These are phyloP conservation scores for Mortierella sp. DNA, from an alignment of 371 early-diverging fungal species.

Conservation along the genomic window DNA sequence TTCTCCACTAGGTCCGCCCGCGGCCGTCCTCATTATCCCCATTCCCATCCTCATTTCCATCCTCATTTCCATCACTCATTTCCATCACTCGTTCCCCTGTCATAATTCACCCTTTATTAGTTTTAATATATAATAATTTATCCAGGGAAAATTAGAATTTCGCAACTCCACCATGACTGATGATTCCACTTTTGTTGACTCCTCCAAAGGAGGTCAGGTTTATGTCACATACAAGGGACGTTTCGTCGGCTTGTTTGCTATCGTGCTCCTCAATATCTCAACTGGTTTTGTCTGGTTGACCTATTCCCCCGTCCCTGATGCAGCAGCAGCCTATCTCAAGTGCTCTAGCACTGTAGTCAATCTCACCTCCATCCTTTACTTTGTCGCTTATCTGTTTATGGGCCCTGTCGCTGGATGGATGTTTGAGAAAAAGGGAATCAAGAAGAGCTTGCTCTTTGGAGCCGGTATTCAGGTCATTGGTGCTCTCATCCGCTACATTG, in stretches of 20 bases:
- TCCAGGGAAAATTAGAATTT: constrained; percentile 11
- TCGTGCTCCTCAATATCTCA: constrained; percentile 52
- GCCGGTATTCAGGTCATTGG: constrained; percentile 63
- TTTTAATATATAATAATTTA: neutral
- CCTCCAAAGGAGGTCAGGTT: constrained; percentile 4
- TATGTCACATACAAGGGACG: constrained; percentile 47
- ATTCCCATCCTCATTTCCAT: constrained; percentile 4
- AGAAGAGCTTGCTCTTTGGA: constrained; percentile 63
- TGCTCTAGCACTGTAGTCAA: constrained; percentile 46
- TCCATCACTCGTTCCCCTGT: neutral
- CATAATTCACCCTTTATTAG: neutral
- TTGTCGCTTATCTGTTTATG: constrained; percentile 62
- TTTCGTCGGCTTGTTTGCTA: constrained; percentile 48
- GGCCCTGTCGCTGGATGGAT: constrained; percentile 61
- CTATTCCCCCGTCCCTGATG: constrained; percentile 37
- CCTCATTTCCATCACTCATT: neutral
- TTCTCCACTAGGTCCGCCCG: constrained; percentile 1
- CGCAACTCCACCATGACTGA: constrained; percentile 13
- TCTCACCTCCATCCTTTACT: constrained; percentile 62
- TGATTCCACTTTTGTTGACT: constrained; percentile 7
- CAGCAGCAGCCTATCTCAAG: constrained; percentile 41
- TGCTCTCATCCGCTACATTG: constrained; percentile 70
- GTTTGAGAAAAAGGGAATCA: constrained; percentile 63
- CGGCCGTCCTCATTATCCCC: constrained; percentile 4
- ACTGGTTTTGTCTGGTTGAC: constrained; percentile 56